Base-by-base conservation (phyloP, 495 filamentous ascomycete species). In the Astrothelium macrocarpum region DNA sequence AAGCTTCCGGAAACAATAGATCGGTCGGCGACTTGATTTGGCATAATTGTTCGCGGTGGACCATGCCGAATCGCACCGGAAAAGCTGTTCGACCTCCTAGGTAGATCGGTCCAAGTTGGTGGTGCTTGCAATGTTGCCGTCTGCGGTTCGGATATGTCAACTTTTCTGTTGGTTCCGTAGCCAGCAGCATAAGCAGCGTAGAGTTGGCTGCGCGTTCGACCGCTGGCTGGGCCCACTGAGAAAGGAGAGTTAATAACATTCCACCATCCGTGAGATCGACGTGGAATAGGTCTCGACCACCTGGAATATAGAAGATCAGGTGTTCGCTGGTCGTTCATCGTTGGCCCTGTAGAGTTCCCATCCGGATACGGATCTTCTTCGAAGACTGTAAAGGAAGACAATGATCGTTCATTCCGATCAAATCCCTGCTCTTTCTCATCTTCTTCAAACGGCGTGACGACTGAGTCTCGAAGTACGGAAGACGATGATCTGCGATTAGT, bases 181-280 rank as follows among this genome's bases (percentile, higher is more conserved):
- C 59, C 59, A 25, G 59, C 20, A 34, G 59, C 59, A 26, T 60
- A 36, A 7, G 59, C 26, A 60, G 49, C 11, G 25, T 29, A 29
- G 5, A 56, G 2, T 16, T 9, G 5, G 10, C 7, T 16, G 25
- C 11, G 25, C 25, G 20, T 26, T 5, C 49, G 9, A 56, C 20
- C 29, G 49, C 7, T 56, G 10, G 23, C 16, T 25, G 49, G 49
- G 20, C 20, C 9, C 0, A 29, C 9, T 28, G 64, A 60, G 62
- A 95, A 87, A 0, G 91, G 91, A 1, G 90, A 91, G 1, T 86
- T 86, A 46, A 95, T 81, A 64, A 87, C 81, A 65, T 89, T 91
- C 91, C 91, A 96, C 91, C 91, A 96, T 12, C 90, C 90, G 39
- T 83, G 81, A 2, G 90, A 90, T 39, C 81, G 77, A 12, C 81